Base-by-base conservation (phyloP, 768 basidiomycete genomes). In the Strobilomyces confusus region DNA sequence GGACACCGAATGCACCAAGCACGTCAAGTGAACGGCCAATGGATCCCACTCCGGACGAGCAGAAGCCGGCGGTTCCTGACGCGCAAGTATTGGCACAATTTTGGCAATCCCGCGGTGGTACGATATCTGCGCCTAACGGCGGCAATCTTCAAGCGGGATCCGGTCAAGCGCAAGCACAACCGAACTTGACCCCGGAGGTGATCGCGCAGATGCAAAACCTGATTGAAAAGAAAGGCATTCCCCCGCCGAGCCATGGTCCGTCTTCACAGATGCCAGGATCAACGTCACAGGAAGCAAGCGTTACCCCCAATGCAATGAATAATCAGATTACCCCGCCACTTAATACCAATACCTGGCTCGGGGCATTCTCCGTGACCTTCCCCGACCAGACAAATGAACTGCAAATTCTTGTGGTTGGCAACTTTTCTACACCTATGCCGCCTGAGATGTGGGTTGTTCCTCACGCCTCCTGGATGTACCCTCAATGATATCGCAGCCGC, bases 201-300 rank as follows among this genome's bases (percentile, higher is more conserved):
- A 69, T 62, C 4, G 59, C 69, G 26, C 82, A 80, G 56, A 75
- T 80, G 72, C 76, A 77, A 52, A 81, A 79, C 57, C 54, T 77
- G 58, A 59, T 72, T 5, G 81, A 83, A 45, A 77, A 77, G 62
- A 74, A 73, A 51, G 70, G 70, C 25, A 61, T 68, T 15, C 61
- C 58, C 6, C 56, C 71, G 13, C 69, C 58, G 48, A 48, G 15
- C 38, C 51, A 56, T 30, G 59, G 57, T 44, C 47, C 49, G 38
- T 47, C 54, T 20, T 54, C 57, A 36, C 68, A 59, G 19, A 49
- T 54, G 20, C 61, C 69, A 30, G 51, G 58, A 51, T 25, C 57
- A 26, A 44, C 53, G 1, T 42, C 57, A 25, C 63, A 61, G 33
- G 57, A 57, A 23, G 29, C 55, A 23, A 34, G 36, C 14, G 42